Conservation (phyloP, 148 eudicot species). For the Rhododendron mucronatum region DNA sequence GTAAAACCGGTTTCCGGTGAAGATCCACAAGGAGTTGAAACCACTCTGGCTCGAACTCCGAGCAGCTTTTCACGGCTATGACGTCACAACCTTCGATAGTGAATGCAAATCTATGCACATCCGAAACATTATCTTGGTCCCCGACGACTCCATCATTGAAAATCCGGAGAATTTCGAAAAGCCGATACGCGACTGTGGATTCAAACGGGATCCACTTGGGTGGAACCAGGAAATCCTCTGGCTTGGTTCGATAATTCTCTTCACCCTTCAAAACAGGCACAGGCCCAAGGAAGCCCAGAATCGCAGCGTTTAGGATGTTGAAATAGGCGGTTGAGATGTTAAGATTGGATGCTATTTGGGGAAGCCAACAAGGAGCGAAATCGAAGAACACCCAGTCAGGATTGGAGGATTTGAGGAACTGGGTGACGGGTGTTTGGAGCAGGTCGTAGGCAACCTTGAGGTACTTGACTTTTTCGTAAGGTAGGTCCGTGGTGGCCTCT, state of each 20-base stretch:
- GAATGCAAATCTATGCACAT: slow-evolving; percentile 11
- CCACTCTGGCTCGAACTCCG: slow-evolving; percentile 35
- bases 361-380: slow-evolving; percentile 27
- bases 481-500: slow-evolving; percentile 36
- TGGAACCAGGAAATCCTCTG: slow-evolving; percentile 22
- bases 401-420: slow-evolving; percentile 13
- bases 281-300: slow-evolving; percentile 18
- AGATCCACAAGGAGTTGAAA: slow-evolving; percentile 24
- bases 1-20: too few species aligned
- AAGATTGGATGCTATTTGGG: slow-evolving; percentile 23
- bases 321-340: slow-evolving; percentile 19
- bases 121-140: slow-evolving; percentile 11
- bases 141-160: slow-evolving; percentile 5
- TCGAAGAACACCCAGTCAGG: slow-evolving; percentile 28
- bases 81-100: slow-evolving; percentile 27
- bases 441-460: slow-evolving; percentile 35
- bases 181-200: slow-evolving; percentile 11
- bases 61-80: slow-evolving; percentile 28
- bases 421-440: slow-evolving; percentile 15
- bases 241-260: slow-evolving; percentile 11
- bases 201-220: slow-evolving; percentile 29
- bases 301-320: slow-evolving; percentile 13
- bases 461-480: slow-evolving; percentile 20
- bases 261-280: slow-evolving; percentile 10
- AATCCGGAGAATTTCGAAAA: slow-evolving; percentile 11